A percentile compares a stretch with the other conserved stretches of the same genome.
Conservation (phyloP, 257 asterid species). For the Solanum stenotomum region DNA sequence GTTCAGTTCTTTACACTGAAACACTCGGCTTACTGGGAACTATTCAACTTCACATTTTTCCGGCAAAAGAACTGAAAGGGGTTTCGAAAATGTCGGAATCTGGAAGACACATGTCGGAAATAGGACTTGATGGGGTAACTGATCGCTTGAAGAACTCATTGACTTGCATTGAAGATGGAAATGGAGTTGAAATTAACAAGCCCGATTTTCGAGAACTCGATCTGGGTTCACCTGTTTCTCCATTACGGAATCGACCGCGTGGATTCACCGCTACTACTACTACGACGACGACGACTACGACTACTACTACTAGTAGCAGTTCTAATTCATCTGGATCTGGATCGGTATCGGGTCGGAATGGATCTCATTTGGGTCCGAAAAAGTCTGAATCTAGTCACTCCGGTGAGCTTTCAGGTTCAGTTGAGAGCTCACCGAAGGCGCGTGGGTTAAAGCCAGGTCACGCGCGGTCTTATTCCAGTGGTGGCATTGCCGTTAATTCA, state of each 20-base stretch:
- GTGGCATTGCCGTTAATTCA: slow-evolving; percentile 44
- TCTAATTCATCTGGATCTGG: slow-evolving; percentile 91
- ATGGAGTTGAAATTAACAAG: slow-evolving; percentile 28
- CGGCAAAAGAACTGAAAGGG: background rate
- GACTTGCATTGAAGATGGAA: slow-evolving; percentile 10
- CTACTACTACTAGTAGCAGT: background rate
- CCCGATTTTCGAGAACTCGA: slow-evolving; percentile 77
- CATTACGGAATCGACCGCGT: slow-evolving; percentile 42
- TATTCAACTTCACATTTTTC: background rate
- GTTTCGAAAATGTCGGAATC: slow-evolving; percentile 32
- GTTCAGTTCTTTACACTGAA: background rate
- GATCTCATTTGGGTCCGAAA: slow-evolving; percentile 14
- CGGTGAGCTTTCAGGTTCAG: slow-evolving; percentile 39
- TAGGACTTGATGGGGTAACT: slow-evolving; percentile 20
- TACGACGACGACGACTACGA: background rate
- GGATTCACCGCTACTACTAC: background rate
- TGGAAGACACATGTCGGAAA: slow-evolving; percentile 26
- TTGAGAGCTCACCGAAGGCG: slow-evolving; percentile 5
- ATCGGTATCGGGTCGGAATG: slow-evolving; percentile 57
- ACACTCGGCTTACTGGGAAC: background rate
- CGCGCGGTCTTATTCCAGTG: slow-evolving; percentile 48
- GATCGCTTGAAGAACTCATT: slow-evolving; percentile 46
- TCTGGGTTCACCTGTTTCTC: slow-evolving; percentile 69
- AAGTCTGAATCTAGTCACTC: slow-evolving; percentile 52
- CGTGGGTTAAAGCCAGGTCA: slow-evolving; percentile 34